Conservation (phyloP, 495 filamentous ascomycete species). For the Neurospora africana region DNA sequence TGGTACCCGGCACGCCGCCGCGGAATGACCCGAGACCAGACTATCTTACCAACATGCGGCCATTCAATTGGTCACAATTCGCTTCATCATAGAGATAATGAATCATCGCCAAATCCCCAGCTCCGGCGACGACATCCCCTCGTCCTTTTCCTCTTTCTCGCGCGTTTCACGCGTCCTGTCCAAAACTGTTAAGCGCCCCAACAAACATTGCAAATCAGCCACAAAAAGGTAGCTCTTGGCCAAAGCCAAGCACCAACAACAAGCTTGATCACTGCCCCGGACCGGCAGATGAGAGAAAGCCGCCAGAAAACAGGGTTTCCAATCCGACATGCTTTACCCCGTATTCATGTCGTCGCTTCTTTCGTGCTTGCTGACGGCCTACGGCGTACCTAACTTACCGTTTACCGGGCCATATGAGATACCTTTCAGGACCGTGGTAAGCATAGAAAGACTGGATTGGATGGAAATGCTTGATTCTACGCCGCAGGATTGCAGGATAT, state of each 20-base stretch:
- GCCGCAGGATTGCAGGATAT: neutral
- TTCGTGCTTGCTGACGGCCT: neutral
- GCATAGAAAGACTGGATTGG: neutral
- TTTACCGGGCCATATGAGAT: neutral
- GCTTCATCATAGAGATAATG: neutral
- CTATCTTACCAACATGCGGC: neutral
- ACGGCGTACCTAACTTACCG: neutral
- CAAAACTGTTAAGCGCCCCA: neutral
- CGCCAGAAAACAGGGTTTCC: neutral
- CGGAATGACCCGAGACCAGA: neutral
- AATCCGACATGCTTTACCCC: neutral
- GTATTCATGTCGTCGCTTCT: neutral
- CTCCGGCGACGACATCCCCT: neutral
- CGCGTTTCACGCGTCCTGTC: neutral
- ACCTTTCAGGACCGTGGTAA: neutral
- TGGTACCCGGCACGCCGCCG: neutral
- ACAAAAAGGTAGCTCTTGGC: neutral
- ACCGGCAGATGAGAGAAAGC: neutral
- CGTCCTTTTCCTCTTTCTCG: neutral
- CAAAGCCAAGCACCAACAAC: neutral
- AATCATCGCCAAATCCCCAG: neutral
- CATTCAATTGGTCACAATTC: no score
- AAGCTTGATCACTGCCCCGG: neutral
- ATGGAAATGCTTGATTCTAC: neutral
- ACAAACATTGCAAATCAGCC: neutral